These are phyloP conservation scores for Saxispiralis lemnorum DNA, from an alignment of 495 filamentous ascomycete genomes.

Conservation along the genomic window DNA sequence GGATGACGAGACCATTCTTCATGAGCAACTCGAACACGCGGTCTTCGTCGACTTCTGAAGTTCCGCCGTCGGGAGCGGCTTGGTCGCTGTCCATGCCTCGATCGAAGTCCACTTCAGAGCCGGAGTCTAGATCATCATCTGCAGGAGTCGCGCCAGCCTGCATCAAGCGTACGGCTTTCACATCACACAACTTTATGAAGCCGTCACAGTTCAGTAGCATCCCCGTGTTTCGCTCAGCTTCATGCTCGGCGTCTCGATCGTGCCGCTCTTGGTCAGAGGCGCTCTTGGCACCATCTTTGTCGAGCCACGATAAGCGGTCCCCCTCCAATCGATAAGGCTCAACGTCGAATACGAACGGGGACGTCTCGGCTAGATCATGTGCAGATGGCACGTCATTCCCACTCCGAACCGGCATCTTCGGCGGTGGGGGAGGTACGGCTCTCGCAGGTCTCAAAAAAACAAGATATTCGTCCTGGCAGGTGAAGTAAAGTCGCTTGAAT, in stretches of 20 bases:
- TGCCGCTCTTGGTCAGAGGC: slow-evolving; percentile 34
- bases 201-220: slow-evolving; percentile 46
- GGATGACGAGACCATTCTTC: slow-evolving; percentile 44
- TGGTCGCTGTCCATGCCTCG: slow-evolving; percentile 30
- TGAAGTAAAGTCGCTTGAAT: slow-evolving; percentile 55
- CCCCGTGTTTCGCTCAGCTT: slow-evolving; percentile 41
- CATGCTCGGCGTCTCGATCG: slow-evolving; percentile 40
- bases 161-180: slow-evolving; percentile 39
- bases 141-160: slow-evolving; percentile 32
- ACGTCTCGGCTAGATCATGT: slow-evolving; percentile 38
- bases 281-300: slow-evolving; percentile 16
- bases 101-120: slow-evolving; percentile 32
- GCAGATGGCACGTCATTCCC: slow-evolving; percentile 35
- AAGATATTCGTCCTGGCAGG: slow-evolving; percentile 49
- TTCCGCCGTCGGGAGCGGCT: slow-evolving; percentile 35
- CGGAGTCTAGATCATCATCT: slow-evolving; percentile 33
- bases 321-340: slow-evolving; percentile 40
- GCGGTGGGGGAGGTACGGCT: slow-evolving; percentile 48
- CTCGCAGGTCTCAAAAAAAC: slow-evolving; percentile 50
- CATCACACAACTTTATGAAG: slow-evolving; percentile 45
- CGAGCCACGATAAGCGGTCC: slow-evolving; percentile 42
- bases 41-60: slow-evolving; percentile 36
- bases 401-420: slow-evolving; percentile 28
- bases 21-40: slow-evolving; percentile 47
- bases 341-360: slow-evolving; percentile 45